These are phyloP conservation scores for Litsea cubeba DNA, from an alignment of 164 flowering plant genomes.

Conservation along the genomic window DNA sequence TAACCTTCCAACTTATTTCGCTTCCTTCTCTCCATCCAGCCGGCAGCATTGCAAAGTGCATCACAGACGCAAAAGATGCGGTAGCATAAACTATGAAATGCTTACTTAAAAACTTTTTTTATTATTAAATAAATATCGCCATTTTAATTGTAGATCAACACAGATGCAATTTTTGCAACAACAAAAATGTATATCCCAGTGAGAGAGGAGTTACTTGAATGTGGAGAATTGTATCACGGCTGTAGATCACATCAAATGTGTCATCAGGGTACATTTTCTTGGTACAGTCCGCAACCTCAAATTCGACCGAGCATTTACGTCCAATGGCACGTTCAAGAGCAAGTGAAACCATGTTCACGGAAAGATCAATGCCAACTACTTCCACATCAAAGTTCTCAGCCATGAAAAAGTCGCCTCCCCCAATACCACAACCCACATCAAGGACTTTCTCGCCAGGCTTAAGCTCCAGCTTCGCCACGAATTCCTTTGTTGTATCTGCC, in stretches of 20 bases:
- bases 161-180: not conserved
- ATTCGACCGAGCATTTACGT: slow-evolving; percentile 80
- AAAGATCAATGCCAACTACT: slow-evolving; percentile 93
- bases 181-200: not conserved
- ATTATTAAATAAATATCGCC: too few species aligned
- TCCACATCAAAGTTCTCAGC: slow-evolving; percentile 81
- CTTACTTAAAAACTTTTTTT: not conserved
- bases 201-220: slow-evolving; percentile 52
- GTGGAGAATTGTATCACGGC: slow-evolving; percentile 96
- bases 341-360: slow-evolving; percentile 91
- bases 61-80: not conserved
- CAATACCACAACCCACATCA: slow-evolving; percentile 99
- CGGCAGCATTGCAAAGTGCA: too few species aligned
- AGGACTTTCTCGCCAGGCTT: slow-evolving; percentile 92
- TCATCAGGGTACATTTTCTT: slow-evolving; percentile 70
- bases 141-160: not conserved
- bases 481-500: slow-evolving; percentile 92
- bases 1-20: too few species aligned
- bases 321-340: slow-evolving; percentile 97
- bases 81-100: not conserved
- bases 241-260: slow-evolving; percentile 89
- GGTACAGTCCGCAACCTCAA: slow-evolving; percentile 97
- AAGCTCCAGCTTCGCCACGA: slow-evolving; percentile 77
- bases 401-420: slow-evolving; percentile 99
- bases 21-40: too few species aligned